Evolutionary conservation across 2,329 filamentous ascomycete species (phyloP).

Genomic region (Epichloe hybrida): DNA sequence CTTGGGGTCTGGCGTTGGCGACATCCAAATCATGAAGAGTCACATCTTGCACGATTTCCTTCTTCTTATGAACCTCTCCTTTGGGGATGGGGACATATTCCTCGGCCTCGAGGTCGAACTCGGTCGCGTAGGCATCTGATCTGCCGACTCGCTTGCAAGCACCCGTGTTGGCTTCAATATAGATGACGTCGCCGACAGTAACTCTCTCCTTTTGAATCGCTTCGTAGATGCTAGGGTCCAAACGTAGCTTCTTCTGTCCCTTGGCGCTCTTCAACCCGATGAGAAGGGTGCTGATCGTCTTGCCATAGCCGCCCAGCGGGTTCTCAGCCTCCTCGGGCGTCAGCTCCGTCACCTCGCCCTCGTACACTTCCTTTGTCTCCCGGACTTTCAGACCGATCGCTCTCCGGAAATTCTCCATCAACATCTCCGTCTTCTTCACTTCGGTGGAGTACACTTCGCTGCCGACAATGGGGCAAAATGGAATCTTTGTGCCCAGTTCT

Average conservation of each 20-base stretch:
- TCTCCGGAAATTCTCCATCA: conserved; percentile 98
- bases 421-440: conserved; percentile 97
- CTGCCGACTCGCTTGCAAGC: conserved; percentile 94
- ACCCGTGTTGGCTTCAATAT: conserved; percentile 97
- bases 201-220: conserved; percentile 98
- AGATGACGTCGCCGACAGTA: conserved; percentile 91
- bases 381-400: conserved; percentile 94
- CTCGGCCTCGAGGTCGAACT: conserved; percentile 96
- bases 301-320: conserved; percentile 87
- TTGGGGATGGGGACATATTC: conserved; percentile 98
- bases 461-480: conserved; percentile 94
- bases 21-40: conserved; percentile 94
- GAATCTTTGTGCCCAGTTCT: conserved; percentile 94
- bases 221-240: conserved; percentile 98
- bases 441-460: conserved; percentile 97
- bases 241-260: conserved; percentile 91
- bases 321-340: conserved; percentile 98
- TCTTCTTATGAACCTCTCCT: conserved; percentile 99
- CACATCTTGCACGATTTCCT: conserved; percentile 98
- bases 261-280: conserved; percentile 91
- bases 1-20: conserved; percentile 87
- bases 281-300: conserved; percentile 90
- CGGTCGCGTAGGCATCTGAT: conserved; percentile 92
- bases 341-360: conserved; percentile 95
- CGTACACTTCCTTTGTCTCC: conserved; percentile 98